These are phyloP conservation scores for Boletus tomentosulus DNA, from an alignment of 768 basidiomycete genomes.

Conservation along the genomic window DNA sequence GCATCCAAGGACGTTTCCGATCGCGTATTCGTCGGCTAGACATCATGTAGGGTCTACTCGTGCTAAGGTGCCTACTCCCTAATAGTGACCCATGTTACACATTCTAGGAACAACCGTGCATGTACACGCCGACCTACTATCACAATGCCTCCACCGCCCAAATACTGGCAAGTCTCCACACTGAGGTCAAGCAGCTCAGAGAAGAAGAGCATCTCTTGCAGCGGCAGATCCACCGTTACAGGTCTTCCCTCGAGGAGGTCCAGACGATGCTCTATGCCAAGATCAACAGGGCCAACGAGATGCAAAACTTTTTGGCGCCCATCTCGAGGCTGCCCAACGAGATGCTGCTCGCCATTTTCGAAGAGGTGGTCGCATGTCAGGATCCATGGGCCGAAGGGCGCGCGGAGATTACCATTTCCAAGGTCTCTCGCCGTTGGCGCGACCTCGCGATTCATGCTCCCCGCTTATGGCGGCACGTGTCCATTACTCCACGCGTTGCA, in stretches of 20 bases:
- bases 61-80: slow-evolving; percentile 2
- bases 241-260: slow-evolving; percentile 12
- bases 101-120: slow-evolving; percentile 14
- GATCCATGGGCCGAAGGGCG: slow-evolving; percentile 16
- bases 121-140: slow-evolving; percentile 13
- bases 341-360: slow-evolving; percentile 28
- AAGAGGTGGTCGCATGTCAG: slow-evolving; percentile 28
- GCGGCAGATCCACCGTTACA: slow-evolving; percentile 12
- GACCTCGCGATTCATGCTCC: slow-evolving; percentile 28
- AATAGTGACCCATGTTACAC: background rate
- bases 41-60: slow-evolving; percentile 17
- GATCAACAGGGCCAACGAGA: slow-evolving; percentile 25
- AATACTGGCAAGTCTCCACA: slow-evolving; percentile 15
- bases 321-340: slow-evolving; percentile 30
- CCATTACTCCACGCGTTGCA: slow-evolving; percentile 18
- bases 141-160: slow-evolving; percentile 16
- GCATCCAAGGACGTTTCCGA: slow-evolving; percentile 14
- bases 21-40: slow-evolving; percentile 15
- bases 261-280: slow-evolving; percentile 13
- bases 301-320: slow-evolving; percentile 28
- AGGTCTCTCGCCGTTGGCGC: slow-evolving; percentile 33
- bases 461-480: slow-evolving; percentile 28
- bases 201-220: slow-evolving; percentile 14
- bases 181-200: slow-evolving; percentile 16
- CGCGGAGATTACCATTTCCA: slow-evolving; percentile 24